Percentiles rank a stretch among this genome's conserved stretches.
These are phyloP conservation scores for Nannochloropsis gaditana DNA, from an alignment of 108 stramenopile species.

Conservation along the genomic window DNA sequence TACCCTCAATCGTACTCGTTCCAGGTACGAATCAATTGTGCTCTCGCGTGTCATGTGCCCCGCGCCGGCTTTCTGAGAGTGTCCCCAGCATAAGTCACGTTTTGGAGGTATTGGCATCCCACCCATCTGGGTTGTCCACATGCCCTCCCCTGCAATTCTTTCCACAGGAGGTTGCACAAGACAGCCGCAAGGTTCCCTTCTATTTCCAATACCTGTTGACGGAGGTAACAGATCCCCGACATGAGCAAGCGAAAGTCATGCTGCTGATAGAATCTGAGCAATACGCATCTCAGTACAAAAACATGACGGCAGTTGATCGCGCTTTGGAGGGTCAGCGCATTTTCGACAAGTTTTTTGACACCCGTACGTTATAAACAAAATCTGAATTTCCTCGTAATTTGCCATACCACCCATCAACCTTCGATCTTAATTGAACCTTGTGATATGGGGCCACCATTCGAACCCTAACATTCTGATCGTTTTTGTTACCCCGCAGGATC, in stretches of 20 bases:
- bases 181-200: not conserved
- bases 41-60: no score
- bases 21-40: not conserved
- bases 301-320: not conserved
- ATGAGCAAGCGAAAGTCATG: slow-evolving; percentile 13
- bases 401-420: no score
- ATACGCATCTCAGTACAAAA: slow-evolving; percentile 13
- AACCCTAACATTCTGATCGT: no score
- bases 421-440: no score
- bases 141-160: not conserved
- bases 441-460: no score
- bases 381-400: no score
- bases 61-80: no score
- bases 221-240: not conserved
- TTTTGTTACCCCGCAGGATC: not conserved
- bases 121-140: no score
- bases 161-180: not conserved
- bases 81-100: no score
- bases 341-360: slow-evolving; percentile 17
- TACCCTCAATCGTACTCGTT: not conserved
- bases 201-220: slow-evolving; percentile 2
- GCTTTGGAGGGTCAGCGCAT: not conserved
- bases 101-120: no score
- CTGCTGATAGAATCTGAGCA: slow-evolving; percentile 20
- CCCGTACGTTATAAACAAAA: not conserved